Conservation (phyloP, 2,329 filamentous ascomycete species). For the Aspergillus quadricinctus region DNA sequence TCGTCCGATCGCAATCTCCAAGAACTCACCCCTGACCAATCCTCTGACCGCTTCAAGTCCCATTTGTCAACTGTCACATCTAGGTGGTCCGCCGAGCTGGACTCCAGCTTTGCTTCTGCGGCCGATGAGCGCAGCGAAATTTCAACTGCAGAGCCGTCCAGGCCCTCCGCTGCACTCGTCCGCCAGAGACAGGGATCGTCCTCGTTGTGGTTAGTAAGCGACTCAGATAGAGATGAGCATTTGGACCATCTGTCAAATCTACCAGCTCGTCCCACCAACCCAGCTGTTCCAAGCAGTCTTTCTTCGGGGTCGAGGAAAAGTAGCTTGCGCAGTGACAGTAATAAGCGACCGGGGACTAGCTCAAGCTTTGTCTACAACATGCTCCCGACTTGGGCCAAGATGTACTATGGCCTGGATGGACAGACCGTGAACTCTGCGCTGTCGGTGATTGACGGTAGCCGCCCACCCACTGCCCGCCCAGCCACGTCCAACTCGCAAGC, state of each 20-base stretch:
- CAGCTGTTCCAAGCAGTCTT: slow-evolving; percentile 35
- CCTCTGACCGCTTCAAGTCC: slow-evolving; percentile 37
- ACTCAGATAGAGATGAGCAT: slow-evolving; percentile 30
- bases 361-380: slow-evolving; percentile 42
- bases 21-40: slow-evolving; percentile 30
- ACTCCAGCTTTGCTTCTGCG: slow-evolving; percentile 22
- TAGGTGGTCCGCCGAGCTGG: slow-evolving; percentile 35
- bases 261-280: slow-evolving; percentile 27
- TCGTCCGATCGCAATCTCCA: slow-evolving; percentile 15
- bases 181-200: slow-evolving; percentile 22
- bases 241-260: slow-evolving; percentile 35
- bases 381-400: slow-evolving; percentile 48
- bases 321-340: slow-evolving; percentile 34
- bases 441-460: slow-evolving; percentile 29
- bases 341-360: slow-evolving; percentile 39
- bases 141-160: slow-evolving; percentile 20
- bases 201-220: slow-evolving; percentile 33
- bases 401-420: slow-evolving; percentile 69
- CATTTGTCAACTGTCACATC: slow-evolving; percentile 45
- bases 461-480: slow-evolving; percentile 26
- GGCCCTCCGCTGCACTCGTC: slow-evolving; percentile 20
- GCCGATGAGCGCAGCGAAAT: slow-evolving; percentile 17
- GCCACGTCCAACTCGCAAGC: slow-evolving; percentile 28
- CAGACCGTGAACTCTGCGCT: slow-evolving; percentile 47
- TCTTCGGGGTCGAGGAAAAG: slow-evolving; percentile 41